phyloP scores from a whole-genome alignment of 345 rosid genomes.

The Salix udensis region DNA sequence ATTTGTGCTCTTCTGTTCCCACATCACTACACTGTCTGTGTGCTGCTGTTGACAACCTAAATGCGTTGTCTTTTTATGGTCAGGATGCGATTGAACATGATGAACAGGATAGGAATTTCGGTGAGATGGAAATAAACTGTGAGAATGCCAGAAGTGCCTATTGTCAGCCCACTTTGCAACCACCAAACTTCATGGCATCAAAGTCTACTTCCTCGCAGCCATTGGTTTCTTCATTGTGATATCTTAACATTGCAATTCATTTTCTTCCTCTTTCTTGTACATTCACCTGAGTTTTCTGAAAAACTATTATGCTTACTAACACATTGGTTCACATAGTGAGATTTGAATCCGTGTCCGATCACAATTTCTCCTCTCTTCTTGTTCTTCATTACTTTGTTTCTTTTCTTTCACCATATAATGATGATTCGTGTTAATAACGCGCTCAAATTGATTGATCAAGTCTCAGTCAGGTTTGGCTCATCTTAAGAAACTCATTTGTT shows the following conservation, averaged over 20 bases:
- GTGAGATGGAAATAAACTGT: constrained; percentile 43
- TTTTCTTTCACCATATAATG: too few relatives aligned
- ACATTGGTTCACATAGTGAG: too few relatives aligned
- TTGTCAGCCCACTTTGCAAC: constrained; percentile 47
- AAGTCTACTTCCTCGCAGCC: constrained; percentile 46
- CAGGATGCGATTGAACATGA: constrained; percentile 75
- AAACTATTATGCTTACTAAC: neutral
- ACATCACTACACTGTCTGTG: too few relatives aligned
- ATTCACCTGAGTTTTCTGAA: neutral
- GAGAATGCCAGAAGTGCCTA: constrained; percentile 52
- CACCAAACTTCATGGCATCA: constrained; percentile 26
- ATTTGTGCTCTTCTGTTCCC: neutral
- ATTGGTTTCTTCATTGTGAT: constrained; percentile 30
- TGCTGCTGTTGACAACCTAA: too few relatives aligned
- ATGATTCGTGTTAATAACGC: too few relatives aligned
- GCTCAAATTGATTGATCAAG: too few relatives aligned
- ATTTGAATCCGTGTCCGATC: neutral
- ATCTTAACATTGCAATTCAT: neutral
- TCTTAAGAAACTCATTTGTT: too few relatives aligned
- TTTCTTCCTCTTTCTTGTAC: neutral
- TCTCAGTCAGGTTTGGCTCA: too few relatives aligned
- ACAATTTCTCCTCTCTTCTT: neutral
- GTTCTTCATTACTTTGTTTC: too few relatives aligned
- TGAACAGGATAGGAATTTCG: constrained; percentile 52
- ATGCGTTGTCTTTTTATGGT: constrained; percentile 3